phyloP scores from a whole-genome alignment of 306 rosid genomes.

The Pueraria montana region DNA sequence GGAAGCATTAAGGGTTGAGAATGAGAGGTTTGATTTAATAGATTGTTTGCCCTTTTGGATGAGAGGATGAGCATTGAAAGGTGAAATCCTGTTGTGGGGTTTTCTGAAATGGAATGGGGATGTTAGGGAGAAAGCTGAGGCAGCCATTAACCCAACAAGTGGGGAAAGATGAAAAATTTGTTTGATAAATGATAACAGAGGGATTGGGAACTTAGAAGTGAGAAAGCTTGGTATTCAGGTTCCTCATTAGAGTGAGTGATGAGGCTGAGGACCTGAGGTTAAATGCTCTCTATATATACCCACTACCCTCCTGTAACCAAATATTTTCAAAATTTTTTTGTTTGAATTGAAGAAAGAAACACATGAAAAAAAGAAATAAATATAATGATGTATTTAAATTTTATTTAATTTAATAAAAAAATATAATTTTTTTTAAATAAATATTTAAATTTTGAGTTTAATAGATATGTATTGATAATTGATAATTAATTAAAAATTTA shows the following conservation, averaged over 20 bases:
- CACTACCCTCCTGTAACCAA: neutral
- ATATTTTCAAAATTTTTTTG: neutral
- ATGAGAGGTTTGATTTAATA: conserved; percentile 35
- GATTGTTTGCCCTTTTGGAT: conserved; percentile 8
- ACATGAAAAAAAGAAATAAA: neutral
- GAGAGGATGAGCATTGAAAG: conserved; percentile 35
- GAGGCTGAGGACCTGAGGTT: neutral
- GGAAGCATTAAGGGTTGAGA: conserved; percentile 41
- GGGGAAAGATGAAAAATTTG: neutral
- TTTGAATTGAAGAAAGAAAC: neutral
- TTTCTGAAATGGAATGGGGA: conserved; percentile 54
- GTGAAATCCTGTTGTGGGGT: conserved; percentile 53
- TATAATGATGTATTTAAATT: neutral
- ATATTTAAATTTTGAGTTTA: too few species aligned
- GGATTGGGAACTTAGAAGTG: neutral
- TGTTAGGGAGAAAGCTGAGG: conserved; percentile 51
- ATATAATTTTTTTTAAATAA: too few species aligned
- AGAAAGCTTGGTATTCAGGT: neutral
- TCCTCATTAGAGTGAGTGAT: neutral
- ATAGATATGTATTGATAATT: too few species aligned
- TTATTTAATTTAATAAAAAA: neutral
- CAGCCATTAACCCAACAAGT: conserved; percentile 59
- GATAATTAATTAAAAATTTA: too few species aligned
- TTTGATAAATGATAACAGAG: neutral
- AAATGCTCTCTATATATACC: neutral